Evolutionary conservation across 345 rosid species (phyloP).

Genomic region (Excoecaria cochinchinensis): DNA sequence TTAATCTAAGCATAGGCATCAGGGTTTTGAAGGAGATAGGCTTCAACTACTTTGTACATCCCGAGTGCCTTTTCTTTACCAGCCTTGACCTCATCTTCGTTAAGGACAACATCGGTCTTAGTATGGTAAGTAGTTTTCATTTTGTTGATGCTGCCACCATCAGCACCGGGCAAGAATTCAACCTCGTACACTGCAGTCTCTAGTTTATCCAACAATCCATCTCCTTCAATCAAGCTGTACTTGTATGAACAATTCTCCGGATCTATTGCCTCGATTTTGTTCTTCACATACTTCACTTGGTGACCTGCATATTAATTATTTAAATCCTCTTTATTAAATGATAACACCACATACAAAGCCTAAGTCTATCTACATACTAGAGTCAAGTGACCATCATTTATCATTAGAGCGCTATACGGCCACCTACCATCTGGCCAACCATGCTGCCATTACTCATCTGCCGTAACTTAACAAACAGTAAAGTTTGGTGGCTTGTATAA

Average conservation of each 20-base stretch:
- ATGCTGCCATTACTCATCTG: too few species aligned
- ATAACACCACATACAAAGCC: too few species aligned
- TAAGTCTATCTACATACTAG: too few species aligned
- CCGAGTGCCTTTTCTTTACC: neutral
- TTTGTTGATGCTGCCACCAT: constrained; percentile 39
- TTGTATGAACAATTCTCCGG: constrained; percentile 24
- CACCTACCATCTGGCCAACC: too few species aligned
- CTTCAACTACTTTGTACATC: constrained; percentile 10
- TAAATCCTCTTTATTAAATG: too few species aligned
- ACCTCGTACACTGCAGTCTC: constrained; percentile 30
- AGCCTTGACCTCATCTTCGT: constrained; percentile 5
- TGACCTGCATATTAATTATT: constrained; percentile 28
- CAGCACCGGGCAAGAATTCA: constrained; percentile 26
- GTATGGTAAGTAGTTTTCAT: constrained; percentile 36
- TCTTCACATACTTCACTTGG: constrained; percentile 33
- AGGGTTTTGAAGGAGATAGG: constrained; percentile 9
- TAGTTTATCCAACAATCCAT: constrained; percentile 19
- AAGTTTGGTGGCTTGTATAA: too few species aligned
- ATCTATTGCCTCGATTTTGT: constrained; percentile 33
- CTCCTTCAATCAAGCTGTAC: constrained; percentile 39
- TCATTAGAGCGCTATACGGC: too few species aligned
- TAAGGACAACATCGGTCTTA: constrained; percentile 21
- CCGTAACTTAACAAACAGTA: too few species aligned
- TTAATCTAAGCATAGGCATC: neutral
- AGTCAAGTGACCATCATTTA: too few species aligned